Conservation (phyloP, 2,329 filamentous ascomycete species). For the Alternaria sp. region DNA sequence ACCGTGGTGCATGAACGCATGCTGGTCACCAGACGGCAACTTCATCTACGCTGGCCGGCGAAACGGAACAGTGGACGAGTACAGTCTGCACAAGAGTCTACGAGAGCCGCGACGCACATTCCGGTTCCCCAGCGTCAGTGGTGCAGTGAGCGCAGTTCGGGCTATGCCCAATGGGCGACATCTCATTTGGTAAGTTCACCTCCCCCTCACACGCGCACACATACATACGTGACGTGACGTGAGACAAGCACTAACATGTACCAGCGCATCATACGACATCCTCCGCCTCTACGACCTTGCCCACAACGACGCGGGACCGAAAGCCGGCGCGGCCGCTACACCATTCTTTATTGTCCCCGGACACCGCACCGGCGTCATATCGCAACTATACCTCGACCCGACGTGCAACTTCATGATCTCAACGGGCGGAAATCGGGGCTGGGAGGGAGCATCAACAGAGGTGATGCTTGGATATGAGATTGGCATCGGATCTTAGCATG, state of each 20-base stretch:
- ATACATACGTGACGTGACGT: background rate
- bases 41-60: conserved; percentile 90
- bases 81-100: conserved; percentile 79
- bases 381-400: conserved; percentile 83
- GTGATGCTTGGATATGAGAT: conserved; percentile 96
- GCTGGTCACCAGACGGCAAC: conserved; percentile 96
- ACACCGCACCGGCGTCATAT: conserved; percentile 86
- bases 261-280: conserved; percentile 88
- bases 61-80: conserved; percentile 95
- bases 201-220: background rate
- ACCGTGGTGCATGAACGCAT: conserved; percentile 97
- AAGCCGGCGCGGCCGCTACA: conserved; percentile 71
- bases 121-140: conserved; percentile 87
- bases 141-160: conserved; percentile 84
- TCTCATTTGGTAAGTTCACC: conserved; percentile 73
- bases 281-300: conserved; percentile 88
- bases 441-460: conserved; percentile 91
- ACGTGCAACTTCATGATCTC: conserved; percentile 91
- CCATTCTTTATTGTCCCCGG: conserved; percentile 97
- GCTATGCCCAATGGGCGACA: conserved; percentile 94
- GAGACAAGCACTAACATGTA: conserved; percentile 13
- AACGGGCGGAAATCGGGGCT: conserved; percentile 88
- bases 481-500: conserved; percentile 49
- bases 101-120: conserved; percentile 79
- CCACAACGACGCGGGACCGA: conserved; percentile 61